Evolutionary conservation across 352 stramenopile species (phyloP).

Genomic region (Phytopythium delawarense): DNA sequence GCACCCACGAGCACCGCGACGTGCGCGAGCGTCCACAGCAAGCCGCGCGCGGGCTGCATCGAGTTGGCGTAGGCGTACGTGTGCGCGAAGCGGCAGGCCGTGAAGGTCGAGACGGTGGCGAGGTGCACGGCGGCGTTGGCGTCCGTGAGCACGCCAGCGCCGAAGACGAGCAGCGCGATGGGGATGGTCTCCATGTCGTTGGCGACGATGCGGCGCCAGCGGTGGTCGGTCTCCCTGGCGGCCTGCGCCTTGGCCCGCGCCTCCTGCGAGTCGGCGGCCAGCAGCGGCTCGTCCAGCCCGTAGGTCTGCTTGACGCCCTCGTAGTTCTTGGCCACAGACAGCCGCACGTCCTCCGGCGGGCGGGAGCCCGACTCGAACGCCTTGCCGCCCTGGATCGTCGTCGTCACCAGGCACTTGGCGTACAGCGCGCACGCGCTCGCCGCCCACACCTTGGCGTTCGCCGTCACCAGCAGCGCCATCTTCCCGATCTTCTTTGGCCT

Average conservation of each 20-base stretch:
- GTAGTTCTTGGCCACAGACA: slow-evolving; percentile 4
- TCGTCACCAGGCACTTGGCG: slow-evolving; percentile 29
- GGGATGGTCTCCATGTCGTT: slow-evolving; percentile 56
- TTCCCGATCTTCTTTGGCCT: background rate
- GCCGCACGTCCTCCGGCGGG: slow-evolving; percentile 23
- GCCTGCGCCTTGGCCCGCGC: slow-evolving; percentile 12
- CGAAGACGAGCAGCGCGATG: slow-evolving; percentile 36
- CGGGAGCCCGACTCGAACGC: slow-evolving; percentile 23
- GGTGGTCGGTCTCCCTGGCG: slow-evolving; percentile 23
- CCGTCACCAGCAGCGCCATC: slow-evolving; percentile 8
- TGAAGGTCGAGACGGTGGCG: slow-evolving; percentile 28
- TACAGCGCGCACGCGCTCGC: slow-evolving; percentile 12
- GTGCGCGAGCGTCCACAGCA: slow-evolving; percentile 17
- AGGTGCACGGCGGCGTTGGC: slow-evolving; percentile 16
- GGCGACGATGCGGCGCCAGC: slow-evolving; percentile 43
- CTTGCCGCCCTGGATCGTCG: slow-evolving; percentile 27
- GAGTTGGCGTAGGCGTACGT: slow-evolving; percentile 37
- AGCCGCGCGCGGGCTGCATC: slow-evolving; percentile 33
- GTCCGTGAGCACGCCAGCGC: slow-evolving; percentile 21
- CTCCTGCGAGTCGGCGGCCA: background rate
- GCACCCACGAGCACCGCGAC: slow-evolving; percentile 13
- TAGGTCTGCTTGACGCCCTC: slow-evolving; percentile 23
- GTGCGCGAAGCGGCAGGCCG: slow-evolving; percentile 25
- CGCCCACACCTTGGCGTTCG: slow-evolving; percentile 22
- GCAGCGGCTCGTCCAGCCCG: slow-evolving; percentile 6